Conservation (phyloP, 768 basidiomycete species). For the Symmetrospora coprosmae region DNA sequence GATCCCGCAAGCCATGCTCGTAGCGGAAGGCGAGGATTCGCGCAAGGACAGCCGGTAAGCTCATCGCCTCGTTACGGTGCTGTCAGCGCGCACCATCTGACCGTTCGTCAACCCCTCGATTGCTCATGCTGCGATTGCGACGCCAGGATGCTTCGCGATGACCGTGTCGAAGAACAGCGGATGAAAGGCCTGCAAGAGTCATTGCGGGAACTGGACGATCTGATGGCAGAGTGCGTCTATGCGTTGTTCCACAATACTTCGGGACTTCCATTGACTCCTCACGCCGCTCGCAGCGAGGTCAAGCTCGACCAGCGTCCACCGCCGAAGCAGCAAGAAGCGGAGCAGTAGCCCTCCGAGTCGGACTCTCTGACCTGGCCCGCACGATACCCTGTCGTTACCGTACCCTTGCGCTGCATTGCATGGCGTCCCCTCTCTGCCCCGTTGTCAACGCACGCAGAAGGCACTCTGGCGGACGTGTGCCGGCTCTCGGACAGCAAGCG, state of each 20-base stretch:
- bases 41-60: conserved; percentile 69
- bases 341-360: too few relatives aligned
- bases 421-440: too few relatives aligned
- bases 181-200: conserved; percentile 12
- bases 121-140: too few relatives aligned
- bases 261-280: not conserved
- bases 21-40: conserved; percentile 81
- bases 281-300: not conserved
- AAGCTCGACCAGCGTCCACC: conserved; percentile 2
- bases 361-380: too few relatives aligned
- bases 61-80: too few relatives aligned
- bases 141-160: conserved; percentile 20
- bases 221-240: conserved; percentile 16
- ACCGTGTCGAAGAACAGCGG: conserved; percentile 17
- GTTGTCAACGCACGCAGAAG: too few relatives aligned
- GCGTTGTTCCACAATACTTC: not conserved
- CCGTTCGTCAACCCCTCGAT: too few relatives aligned
- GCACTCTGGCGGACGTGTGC: too few relatives aligned
- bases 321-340: not conserved
- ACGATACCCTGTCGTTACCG: too few relatives aligned
- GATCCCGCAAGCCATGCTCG: conserved; percentile 67
- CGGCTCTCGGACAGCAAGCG: too few relatives aligned
- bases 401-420: too few relatives aligned
- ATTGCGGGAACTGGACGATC: conserved; percentile 14
- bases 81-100: too few relatives aligned